Evolutionary conservation across 2,329 filamentous ascomycete genomes (phyloP), one percentile per base, ranked within the genome.

Genomic region (Diaporthe citriasiana): DNA sequence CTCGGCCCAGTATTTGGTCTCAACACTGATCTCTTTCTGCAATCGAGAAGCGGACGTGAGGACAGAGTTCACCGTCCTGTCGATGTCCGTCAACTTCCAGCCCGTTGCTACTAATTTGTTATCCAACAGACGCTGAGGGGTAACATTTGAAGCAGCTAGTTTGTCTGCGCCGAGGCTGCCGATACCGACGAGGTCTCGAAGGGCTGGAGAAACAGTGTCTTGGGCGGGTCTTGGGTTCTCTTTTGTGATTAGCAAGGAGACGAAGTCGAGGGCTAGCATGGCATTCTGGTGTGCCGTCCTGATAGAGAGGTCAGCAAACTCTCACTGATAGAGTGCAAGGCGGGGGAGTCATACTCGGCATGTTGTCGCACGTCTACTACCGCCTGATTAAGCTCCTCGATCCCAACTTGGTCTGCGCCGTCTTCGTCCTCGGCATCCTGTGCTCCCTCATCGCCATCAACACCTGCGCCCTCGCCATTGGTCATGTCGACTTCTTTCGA

Each of bases 1-100:
- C 78, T 97, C 93, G 72, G 93, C 89, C 97, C 97, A 99, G 82
- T 97, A 99, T 78, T 89, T 92, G 2, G 92, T 92, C 84, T 99
- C 97, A 40, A 91, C 90, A 13, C 90, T 88, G 45, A 97, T 93
- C 81, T 98, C 95, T 15, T 89, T 89, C 78, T 94, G 90, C 17
- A 99, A 84, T 53, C 94, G 89, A 35, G 89, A 87, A 0, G 94
- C 93, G 6, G 95, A 93, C 13, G 91, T 88, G 19, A 95, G 85
- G 30, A 98, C 89, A 47, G 92, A 92, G 78, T 94, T 92, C 1
- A 94, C 92, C 4, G 93, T 92, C 45, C 90, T 89, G 78, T 93
- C 92, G 77, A 98, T 90, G 59, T 92, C 93, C 79, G 95, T 91
- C 76, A 97, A 86, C 70, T 94, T 93, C 89, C 94, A 96, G 45